These are phyloP conservation scores for Periconia sp. DNA, from an alignment of 2,329 filamentous ascomycete genomes.

Conservation along the genomic window DNA sequence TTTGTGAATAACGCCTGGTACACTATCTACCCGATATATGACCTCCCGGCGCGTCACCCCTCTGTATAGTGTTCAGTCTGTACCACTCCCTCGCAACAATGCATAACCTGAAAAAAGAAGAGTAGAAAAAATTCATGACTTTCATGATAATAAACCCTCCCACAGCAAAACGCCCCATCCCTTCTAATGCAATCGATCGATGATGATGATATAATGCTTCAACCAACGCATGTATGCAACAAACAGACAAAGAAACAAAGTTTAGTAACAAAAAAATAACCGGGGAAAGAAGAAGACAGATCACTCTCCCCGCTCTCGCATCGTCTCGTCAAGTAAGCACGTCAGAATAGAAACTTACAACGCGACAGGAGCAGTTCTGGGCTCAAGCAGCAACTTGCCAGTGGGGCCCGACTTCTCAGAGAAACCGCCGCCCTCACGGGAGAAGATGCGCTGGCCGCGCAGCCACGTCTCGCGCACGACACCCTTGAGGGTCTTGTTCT, in stretches of 20 bases:
- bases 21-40: no score
- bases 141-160: neutral
- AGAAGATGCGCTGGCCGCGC: constrained; percentile 73
- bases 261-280: neutral
- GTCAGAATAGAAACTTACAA: no score
- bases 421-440: constrained; percentile 62
- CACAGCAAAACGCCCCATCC: neutral
- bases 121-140: no score
- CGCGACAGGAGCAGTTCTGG: constrained; percentile 29
- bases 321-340: no score
- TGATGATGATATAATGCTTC: neutral
- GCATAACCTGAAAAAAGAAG: no score
- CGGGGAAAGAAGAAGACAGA: neutral
- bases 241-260: neutral
- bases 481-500: constrained; percentile 75
- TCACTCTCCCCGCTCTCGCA: no score
- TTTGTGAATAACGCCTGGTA: no score
- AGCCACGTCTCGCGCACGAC: constrained; percentile 86
- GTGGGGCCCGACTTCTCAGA: constrained; percentile 57
- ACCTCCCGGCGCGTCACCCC: no score
- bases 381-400: constrained; percentile 56
- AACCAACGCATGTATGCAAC: neutral
- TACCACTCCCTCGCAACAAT: no score
- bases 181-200: neutral
- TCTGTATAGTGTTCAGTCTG: no score